Evolutionary conservation across 177 flowering plant genomes (phyloP).

Genomic region (Vitis hybrid): DNA sequence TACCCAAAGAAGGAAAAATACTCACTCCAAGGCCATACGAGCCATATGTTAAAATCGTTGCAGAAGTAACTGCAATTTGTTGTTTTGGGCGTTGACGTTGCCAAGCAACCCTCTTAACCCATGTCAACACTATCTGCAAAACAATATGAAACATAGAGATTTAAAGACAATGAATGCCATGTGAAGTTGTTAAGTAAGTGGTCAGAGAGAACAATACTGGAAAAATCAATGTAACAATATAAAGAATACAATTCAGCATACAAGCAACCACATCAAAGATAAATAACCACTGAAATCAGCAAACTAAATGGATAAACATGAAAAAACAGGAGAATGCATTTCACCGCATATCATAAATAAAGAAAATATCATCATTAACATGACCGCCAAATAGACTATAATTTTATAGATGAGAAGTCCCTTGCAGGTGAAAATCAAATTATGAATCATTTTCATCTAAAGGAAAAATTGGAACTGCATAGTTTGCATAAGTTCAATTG

Average conservation of each 20-base stretch:
- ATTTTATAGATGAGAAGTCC: neutral
- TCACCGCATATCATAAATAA: neutral
- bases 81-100: slow-evolving; percentile 37
- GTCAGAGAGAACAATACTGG: neutral
- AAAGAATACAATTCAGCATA: neutral
- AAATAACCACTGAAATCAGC: neutral
- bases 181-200: neutral
- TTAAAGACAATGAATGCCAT: neutral
- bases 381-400: neutral
- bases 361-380: neutral
- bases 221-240: neutral
- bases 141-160: neutral
- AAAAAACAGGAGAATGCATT: neutral
- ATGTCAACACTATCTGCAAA: slow-evolving; percentile 44
- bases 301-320: neutral
- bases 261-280: neutral
- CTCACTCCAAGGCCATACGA: slow-evolving; percentile 71
- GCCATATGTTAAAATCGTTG: slow-evolving; percentile 56
- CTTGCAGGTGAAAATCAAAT: neutral
- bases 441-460: too few relatives aligned
- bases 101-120: slow-evolving; percentile 62
- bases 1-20: neutral
- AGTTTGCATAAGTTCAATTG: too few relatives aligned
- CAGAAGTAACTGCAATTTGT: slow-evolving; percentile 30
- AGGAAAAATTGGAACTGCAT: too few relatives aligned